Conservation (phyloP, 73 alveolate genomes). For the Blepharisma japonicum region DNA sequence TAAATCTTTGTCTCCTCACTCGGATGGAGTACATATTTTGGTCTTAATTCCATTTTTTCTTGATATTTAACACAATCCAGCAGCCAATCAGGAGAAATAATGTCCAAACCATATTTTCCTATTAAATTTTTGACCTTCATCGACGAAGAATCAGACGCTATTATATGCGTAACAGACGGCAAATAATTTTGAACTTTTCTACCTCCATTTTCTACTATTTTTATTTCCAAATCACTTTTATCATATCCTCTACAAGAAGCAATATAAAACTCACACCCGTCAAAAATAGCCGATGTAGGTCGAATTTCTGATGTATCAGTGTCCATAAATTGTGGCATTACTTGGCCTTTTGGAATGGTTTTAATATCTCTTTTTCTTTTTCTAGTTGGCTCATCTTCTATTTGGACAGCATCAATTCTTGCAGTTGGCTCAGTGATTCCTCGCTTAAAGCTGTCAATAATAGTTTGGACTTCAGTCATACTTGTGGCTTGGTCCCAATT, state of each 20-base stretch:
- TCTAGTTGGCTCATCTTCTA: constrained; percentile 52
- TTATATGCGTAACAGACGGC: constrained; percentile 81
- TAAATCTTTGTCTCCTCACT: constrained; percentile 54
- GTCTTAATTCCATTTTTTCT: constrained; percentile 70
- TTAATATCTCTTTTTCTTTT: constrained; percentile 58
- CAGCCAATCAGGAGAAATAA: constrained; percentile 79
- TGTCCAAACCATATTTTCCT: constrained; percentile 67
- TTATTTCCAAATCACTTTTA: constrained; percentile 80
- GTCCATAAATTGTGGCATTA: constrained; percentile 79
- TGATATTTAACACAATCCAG: constrained; percentile 81
- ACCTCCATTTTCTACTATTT: constrained; percentile 93
- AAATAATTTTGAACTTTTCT: constrained; percentile 80
- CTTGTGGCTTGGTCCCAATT: constrained; percentile 87
- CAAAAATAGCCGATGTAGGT: constrained; percentile 74
- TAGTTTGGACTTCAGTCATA: constrained; percentile 67
- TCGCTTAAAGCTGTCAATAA: constrained; percentile 74
- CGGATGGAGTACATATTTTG: constrained; percentile 76
- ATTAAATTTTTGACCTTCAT: constrained; percentile 71
- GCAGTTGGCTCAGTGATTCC: constrained; percentile 70
- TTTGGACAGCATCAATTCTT: constrained; percentile 48
- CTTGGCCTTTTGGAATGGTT: constrained; percentile 53
- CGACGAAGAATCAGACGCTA: constrained; percentile 68
- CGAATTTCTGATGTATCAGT: constrained; percentile 78
- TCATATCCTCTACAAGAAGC: constrained; percentile 52
- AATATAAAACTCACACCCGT: constrained; percentile 87